These are phyloP conservation scores for Fusarium brachygibbosum DNA, from an alignment of 2,329 filamentous ascomycete genomes.

Conservation along the genomic window DNA sequence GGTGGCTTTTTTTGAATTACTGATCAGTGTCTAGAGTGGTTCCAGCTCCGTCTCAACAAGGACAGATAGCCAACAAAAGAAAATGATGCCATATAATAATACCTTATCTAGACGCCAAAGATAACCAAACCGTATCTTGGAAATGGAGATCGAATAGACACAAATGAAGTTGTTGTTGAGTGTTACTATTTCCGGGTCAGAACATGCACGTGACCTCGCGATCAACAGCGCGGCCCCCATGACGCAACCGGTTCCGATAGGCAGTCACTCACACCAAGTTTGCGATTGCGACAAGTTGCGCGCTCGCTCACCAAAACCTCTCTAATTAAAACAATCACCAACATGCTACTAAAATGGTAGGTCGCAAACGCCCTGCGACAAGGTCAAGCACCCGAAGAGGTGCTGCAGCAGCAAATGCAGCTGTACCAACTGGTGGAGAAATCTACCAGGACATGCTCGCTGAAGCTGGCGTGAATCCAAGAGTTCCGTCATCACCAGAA, in stretches of 20 bases:
- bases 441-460: constrained; percentile 65
- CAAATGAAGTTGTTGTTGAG: not conserved
- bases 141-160: not conserved
- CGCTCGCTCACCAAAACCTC: constrained; percentile 4
- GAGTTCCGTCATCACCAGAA: constrained; percentile 50
- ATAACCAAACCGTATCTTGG: not conserved
- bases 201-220: constrained; percentile 38
- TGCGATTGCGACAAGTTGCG: constrained; percentile 27
- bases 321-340: not conserved
- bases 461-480: constrained; percentile 60
- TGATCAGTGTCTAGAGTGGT: not conserved
- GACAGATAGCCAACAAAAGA: rapidly evolving
- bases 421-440: constrained; percentile 50
- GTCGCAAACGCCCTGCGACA: constrained; percentile 49
- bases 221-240: constrained; percentile 32
- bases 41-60: not conserved
- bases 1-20: constrained; percentile 10
- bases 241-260: constrained; percentile 46
- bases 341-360: constrained; percentile 49
- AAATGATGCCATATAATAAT: not conserved
- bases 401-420: constrained; percentile 13
- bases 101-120: no score
- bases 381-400: constrained; percentile 41
- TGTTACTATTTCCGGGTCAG: not conserved
- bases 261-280: constrained; percentile 35